phyloP scores from a whole-genome alignment of 257 asterid genomes.

The Salvia hispanica region DNA sequence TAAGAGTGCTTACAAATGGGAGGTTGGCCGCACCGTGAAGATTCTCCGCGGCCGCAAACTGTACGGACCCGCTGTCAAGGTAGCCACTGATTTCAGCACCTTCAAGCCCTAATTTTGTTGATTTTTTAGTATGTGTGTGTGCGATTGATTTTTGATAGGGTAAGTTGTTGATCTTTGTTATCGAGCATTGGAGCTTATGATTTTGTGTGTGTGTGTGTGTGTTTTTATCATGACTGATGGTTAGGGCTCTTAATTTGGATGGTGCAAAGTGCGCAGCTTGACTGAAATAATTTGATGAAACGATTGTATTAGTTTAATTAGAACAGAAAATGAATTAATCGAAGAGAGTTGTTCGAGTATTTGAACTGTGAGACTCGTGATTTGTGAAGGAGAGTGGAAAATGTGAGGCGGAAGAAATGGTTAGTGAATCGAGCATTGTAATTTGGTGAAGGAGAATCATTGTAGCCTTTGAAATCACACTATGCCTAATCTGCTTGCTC shows the following conservation, averaged over 20 bases:
- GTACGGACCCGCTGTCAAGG: conserved; percentile 83
- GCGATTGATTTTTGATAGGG: background rate
- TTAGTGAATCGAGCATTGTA: background rate
- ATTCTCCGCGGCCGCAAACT: conserved; percentile 72
- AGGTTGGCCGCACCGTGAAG: conserved; percentile 74
- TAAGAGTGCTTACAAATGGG: conserved; percentile 91
- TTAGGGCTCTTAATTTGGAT: background rate
- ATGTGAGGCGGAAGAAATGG: background rate
- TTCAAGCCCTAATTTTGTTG: background rate
- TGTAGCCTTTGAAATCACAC: background rate
- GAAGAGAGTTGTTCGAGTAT: background rate
- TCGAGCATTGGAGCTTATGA: conserved; percentile 9
- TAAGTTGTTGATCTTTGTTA: conserved; percentile 21
- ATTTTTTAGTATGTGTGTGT: background rate
- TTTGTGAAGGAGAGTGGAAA: background rate
- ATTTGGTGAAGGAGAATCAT: conserved; percentile 10
- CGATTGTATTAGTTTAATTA: background rate
- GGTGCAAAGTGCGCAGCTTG: background rate
- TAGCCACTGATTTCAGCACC: conserved; percentile 1
- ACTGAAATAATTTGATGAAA: background rate
- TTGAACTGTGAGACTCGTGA: conserved; percentile 1
- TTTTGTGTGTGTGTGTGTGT: conserved; percentile 2
- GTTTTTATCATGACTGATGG: background rate
- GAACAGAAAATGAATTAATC: background rate
- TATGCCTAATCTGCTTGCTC: background rate